Conservation (phyloP, 2,329 filamentous ascomycete species). For the Nannizziopsis arthrosporioides region DNA sequence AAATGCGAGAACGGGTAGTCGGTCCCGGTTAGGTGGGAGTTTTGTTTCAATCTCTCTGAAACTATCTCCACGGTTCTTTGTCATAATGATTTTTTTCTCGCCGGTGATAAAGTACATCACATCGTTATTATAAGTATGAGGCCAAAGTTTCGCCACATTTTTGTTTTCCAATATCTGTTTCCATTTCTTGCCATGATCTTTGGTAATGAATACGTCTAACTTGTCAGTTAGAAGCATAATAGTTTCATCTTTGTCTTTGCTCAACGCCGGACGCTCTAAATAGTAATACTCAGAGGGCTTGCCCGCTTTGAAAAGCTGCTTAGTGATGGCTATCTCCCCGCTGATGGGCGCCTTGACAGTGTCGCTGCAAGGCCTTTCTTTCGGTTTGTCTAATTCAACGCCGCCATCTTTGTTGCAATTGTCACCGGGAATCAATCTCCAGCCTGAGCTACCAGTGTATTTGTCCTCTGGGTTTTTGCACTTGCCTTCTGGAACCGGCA, state of each 20-base stretch:
- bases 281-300: constrained; percentile 54
- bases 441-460: constrained; percentile 80
- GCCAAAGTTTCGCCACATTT: constrained; percentile 57
- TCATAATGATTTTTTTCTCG: constrained; percentile 61
- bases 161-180: constrained; percentile 56
- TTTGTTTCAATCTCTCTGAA: constrained; percentile 65
- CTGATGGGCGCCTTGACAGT: constrained; percentile 42
- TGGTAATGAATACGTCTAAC: constrained; percentile 58
- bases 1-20: constrained; percentile 52
- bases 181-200: constrained; percentile 86
- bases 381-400: constrained; percentile 52
- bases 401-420: constrained; percentile 53
- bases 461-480: constrained; percentile 62
- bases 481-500: constrained; percentile 56
- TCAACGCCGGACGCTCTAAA: constrained; percentile 62
- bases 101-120: constrained; percentile 74
- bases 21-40: constrained; percentile 42
- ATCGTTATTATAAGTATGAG: constrained; percentile 72
- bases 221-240: constrained; percentile 50
- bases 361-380: constrained; percentile 67
- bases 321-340: constrained; percentile 53
- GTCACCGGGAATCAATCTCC: constrained; percentile 79
- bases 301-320: constrained; percentile 52
- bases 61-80: constrained; percentile 61
- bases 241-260: constrained; percentile 58